Evolutionary conservation across 2,329 filamentous ascomycete species (phyloP).

Genomic region (Phialophora verrucosa): DNA sequence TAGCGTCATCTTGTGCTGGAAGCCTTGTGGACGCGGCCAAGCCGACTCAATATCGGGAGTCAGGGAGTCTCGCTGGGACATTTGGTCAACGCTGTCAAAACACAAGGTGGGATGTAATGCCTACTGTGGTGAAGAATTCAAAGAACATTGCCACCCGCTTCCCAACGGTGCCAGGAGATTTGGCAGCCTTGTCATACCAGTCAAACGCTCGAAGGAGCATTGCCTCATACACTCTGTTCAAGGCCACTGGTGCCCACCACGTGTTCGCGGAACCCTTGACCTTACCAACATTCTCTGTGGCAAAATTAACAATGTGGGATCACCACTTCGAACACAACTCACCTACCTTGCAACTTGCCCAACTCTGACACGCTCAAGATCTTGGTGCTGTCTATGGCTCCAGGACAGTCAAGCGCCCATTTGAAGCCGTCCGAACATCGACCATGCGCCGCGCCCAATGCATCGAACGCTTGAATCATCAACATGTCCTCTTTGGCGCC

Average conservation of each 20-base stretch:
- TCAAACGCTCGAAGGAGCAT: slow-evolving; percentile 17
- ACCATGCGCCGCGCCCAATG: slow-evolving; percentile 6
- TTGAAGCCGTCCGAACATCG: slow-evolving; percentile 13
- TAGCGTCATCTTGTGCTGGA: slow-evolving; percentile 14
- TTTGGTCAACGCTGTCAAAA: background rate
- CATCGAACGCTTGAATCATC: slow-evolving; percentile 14
- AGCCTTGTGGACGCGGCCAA: slow-evolving; percentile 16
- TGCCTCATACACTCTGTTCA: slow-evolving; percentile 4
- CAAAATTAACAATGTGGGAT: background rate
- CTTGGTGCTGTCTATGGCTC: slow-evolving; percentile 11
- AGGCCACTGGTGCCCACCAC: slow-evolving; percentile 15
- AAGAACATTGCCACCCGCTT: slow-evolving; percentile 6
- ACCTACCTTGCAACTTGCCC: slow-evolving; percentile 11
- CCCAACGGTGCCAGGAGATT: background rate
- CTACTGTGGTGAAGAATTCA: slow-evolving; percentile 12
- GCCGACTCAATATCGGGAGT: slow-evolving; percentile 3
- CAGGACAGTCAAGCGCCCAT: slow-evolving; percentile 18
- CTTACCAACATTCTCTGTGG: slow-evolving; percentile 6
- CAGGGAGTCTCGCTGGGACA: slow-evolving; percentile 7
- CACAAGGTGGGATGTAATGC: background rate
- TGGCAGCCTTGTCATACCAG: slow-evolving; percentile 11
- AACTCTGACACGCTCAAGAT: slow-evolving; percentile 4
- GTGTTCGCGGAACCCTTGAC: slow-evolving; percentile 12
- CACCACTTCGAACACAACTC: background rate
- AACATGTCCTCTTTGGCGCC: slow-evolving; percentile 9